Evolutionary conservation across 1,284 basidiomycete species (phyloP).

Genomic region (Polyporus tsugae): DNA sequence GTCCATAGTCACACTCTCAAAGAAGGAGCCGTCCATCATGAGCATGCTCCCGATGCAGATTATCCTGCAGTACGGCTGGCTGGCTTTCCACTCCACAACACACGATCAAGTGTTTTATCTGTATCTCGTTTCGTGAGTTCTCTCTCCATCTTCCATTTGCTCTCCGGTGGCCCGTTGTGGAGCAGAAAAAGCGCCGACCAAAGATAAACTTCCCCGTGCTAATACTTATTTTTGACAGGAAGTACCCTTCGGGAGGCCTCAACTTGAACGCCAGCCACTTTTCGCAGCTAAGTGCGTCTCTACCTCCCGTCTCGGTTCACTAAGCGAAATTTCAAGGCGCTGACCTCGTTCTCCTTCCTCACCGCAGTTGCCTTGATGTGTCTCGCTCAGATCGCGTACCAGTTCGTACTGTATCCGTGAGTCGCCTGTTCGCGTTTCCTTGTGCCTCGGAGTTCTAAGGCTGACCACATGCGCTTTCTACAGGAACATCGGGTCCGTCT

Average conservation of each 20-base stretch:
- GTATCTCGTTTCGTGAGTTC: slow-evolving; percentile 80
- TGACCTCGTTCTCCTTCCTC: slow-evolving; percentile 14
- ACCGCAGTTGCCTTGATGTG: slow-evolving; percentile 81
- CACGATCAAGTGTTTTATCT: slow-evolving; percentile 88
- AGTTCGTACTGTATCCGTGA: slow-evolving; percentile 85
- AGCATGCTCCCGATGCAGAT: slow-evolving; percentile 75
- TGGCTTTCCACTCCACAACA: slow-evolving; percentile 84
- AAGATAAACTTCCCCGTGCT: background rate
- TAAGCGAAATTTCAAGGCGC: background rate
- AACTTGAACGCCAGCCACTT: slow-evolving; percentile 83
- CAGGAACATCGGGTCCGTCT: slow-evolving; percentile 33
- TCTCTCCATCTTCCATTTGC: background rate
- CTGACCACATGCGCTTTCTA: background rate
- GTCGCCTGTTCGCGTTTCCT: slow-evolving; percentile 32
- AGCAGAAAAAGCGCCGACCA: background rate
- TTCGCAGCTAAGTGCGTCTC: slow-evolving; percentile 75
- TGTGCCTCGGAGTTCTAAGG: background rate
- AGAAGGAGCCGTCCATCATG: slow-evolving; percentile 65
- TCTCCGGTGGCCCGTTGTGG: background rate
- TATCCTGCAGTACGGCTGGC: slow-evolving; percentile 81
- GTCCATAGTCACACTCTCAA: slow-evolving; percentile 31
- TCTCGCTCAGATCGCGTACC: slow-evolving; percentile 82
- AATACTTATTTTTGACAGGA: slow-evolving; percentile 48
- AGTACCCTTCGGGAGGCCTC: slow-evolving; percentile 75
- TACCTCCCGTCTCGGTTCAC: background rate